Conservation (phyloP, 805 yeast species). For the Maudiozyma saulgeensis region DNA sequence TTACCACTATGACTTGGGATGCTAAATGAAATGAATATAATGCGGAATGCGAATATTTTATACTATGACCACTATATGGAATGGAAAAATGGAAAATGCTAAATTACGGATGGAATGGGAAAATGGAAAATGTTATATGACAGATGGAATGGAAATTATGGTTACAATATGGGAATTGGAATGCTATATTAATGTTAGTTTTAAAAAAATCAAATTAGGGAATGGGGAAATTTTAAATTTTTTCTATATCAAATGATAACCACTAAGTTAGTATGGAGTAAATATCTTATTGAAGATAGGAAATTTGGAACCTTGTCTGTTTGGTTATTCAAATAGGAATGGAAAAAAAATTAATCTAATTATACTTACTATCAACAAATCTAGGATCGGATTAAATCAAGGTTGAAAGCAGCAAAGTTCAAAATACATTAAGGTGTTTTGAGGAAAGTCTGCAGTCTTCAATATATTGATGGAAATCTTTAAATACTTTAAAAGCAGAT, state of each 20-base stretch:
- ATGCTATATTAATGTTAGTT: background rate
- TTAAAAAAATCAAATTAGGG: background rate
- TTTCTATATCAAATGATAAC: background rate
- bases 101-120: too few relatives aligned
- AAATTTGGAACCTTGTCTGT: too few relatives aligned
- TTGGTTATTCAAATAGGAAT: background rate
- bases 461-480: too few relatives aligned
- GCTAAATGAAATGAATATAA: background rate
- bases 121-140: too few relatives aligned
- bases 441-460: too few relatives aligned
- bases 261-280: too few relatives aligned
- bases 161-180: background rate
- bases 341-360: background rate
- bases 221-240: background rate
- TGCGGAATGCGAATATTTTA: background rate
- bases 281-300: too few relatives aligned
- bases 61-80: background rate
- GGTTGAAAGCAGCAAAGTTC: too few relatives aligned
- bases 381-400: too few relatives aligned
- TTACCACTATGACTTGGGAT: background rate
- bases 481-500: too few relatives aligned
- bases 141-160: background rate
- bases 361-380: too few relatives aligned
- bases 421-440: too few relatives aligned
- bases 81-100: background rate